Conservation (phyloP, 257 asterid species). For the Primulina huaijiensis region DNA sequence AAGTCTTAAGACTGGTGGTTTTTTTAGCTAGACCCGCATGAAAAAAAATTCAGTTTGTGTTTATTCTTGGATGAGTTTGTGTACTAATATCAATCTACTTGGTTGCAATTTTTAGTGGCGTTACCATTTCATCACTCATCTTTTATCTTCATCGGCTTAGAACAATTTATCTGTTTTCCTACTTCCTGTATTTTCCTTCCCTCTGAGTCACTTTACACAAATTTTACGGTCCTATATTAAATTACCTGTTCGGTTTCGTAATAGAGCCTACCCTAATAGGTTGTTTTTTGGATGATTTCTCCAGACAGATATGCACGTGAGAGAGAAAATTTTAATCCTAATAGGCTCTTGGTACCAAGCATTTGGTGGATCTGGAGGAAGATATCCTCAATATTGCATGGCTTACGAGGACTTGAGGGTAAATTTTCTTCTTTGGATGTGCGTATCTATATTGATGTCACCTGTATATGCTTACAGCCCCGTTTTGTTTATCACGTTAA, state of each 20-base stretch:
- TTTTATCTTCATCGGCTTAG: not conserved
- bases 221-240: not conserved
- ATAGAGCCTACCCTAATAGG: conserved; percentile 19
- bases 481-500: not conserved
- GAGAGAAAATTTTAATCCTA: conserved; percentile 66
- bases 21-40: not conserved
- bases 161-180: not conserved
- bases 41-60: not conserved
- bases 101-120: not conserved
- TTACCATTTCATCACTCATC: not conserved
- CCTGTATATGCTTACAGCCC: not conserved
- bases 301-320: conserved; percentile 85
- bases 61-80: not conserved
- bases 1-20: not conserved
- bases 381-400: conserved; percentile 78
- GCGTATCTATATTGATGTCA: not conserved
- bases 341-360: conserved; percentile 93
- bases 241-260: not conserved
- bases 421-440: conserved; percentile 21
- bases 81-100: too few relatives aligned
- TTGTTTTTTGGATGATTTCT: conserved; percentile 23
- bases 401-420: conserved; percentile 93
- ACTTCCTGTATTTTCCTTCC: too few relatives aligned
- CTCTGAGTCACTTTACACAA: conserved; percentile 4
- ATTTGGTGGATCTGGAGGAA: conserved; percentile 85